phyloP scores from a whole-genome alignment of 208 protist genomes.

The Leptomonas pyrrhocoris region DNA sequence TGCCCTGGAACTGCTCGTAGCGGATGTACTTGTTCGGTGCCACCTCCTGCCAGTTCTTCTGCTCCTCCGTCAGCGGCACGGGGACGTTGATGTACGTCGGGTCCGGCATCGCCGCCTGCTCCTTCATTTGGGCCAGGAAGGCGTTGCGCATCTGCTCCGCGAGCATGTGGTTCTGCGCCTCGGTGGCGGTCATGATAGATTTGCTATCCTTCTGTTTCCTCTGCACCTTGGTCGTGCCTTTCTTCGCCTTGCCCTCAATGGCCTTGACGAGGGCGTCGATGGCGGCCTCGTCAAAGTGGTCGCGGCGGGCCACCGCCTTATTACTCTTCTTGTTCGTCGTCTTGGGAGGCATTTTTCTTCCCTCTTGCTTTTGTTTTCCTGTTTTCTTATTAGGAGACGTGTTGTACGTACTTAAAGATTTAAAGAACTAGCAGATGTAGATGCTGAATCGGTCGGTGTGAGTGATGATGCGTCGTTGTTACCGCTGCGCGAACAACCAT shows the following conservation, averaged over 20 bases:
- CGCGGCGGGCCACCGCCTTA: slow-evolving; percentile 39
- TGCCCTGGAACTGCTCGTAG: slow-evolving; percentile 82
- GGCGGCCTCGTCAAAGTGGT: slow-evolving; percentile 39
- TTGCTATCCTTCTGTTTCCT: slow-evolving; percentile 49
- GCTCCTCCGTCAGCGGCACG: slow-evolving; percentile 52
- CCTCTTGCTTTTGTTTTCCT: background rate
- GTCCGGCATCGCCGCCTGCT: slow-evolving; percentile 39
- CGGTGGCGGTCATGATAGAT: slow-evolving; percentile 39
- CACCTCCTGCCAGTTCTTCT: slow-evolving; percentile 66
- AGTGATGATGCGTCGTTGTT: too few species aligned
- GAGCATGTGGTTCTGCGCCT: slow-evolving; percentile 29
- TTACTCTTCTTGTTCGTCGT: slow-evolving; percentile 31
- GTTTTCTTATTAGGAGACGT: background rate
- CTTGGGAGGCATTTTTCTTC: slow-evolving; percentile 15
- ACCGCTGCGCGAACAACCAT: too few species aligned
- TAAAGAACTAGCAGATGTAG: too few species aligned
- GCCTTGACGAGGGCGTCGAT: slow-evolving; percentile 72
- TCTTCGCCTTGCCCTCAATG: slow-evolving; percentile 69
- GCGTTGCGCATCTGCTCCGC: slow-evolving; percentile 24
- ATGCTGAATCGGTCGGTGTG: too few species aligned
- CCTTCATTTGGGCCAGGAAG: slow-evolving; percentile 12
- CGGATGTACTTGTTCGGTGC: slow-evolving; percentile 75
- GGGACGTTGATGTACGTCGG: slow-evolving; percentile 69
- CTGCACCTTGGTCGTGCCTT: slow-evolving; percentile 76
- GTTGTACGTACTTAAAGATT: too few species aligned